phyloP scores from a whole-genome alignment of 2,329 filamentous ascomycete genomes.

The Cercospora sesami region DNA sequence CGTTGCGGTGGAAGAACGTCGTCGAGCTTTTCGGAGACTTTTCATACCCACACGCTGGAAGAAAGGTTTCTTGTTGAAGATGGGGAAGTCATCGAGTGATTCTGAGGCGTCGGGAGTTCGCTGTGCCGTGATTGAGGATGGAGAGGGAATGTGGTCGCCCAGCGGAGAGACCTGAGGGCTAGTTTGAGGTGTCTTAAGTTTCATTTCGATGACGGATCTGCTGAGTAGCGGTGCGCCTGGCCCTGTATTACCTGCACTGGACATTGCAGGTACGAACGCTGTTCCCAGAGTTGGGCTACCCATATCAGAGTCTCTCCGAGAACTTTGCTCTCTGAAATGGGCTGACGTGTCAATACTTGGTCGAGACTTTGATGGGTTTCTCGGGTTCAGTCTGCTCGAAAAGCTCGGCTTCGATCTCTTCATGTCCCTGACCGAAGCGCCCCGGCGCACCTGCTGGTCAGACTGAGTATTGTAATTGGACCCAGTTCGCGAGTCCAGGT shows the following conservation, averaged over 20 bases:
- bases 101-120: background rate
- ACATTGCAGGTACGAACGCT: background rate
- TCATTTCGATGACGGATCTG: conserved; percentile 28
- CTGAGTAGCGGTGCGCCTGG: conserved; percentile 27
- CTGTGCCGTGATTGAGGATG: background rate
- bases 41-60: conserved; percentile 17
- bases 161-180: conserved; percentile 22
- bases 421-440: conserved; percentile 12
- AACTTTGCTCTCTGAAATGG: background rate
- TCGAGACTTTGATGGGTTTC: background rate
- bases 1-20: background rate
- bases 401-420: conserved; percentile 16
- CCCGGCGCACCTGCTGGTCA: conserved; percentile 26
- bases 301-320: background rate
- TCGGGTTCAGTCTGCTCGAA: conserved; percentile 6
- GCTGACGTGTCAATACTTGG: background rate
- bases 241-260: background rate
- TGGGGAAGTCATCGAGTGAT: background rate
- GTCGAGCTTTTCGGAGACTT: background rate
- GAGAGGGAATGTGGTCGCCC: background rate
- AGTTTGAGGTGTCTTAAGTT: conserved; percentile 22
- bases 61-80: conserved; percentile 21
- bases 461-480: conserved; percentile 30
- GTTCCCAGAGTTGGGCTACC: background rate
- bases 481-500: conserved; percentile 19